Percentiles rank a stretch among this genome's conserved stretches.
These are phyloP conservation scores for Candida xyloterini DNA, from an alignment of 805 yeast species.

Conservation along the genomic window DNA sequence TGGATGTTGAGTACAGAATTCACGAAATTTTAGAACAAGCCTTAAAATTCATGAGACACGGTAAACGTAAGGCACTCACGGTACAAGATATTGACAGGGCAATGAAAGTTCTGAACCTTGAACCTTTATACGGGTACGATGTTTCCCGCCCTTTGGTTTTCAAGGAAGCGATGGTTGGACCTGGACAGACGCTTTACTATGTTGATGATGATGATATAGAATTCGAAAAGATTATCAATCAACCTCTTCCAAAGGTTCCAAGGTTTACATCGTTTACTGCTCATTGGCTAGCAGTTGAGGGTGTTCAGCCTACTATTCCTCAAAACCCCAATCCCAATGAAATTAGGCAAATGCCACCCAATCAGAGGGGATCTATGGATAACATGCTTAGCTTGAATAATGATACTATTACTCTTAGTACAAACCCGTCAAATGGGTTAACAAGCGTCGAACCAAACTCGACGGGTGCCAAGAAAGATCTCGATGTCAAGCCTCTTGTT, in stretches of 20 bases:
- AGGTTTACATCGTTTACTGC: conserved; percentile 90
- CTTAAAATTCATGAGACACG: conserved; percentile 90
- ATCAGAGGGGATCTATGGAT: conserved; percentile 78
- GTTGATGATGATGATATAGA: conserved; percentile 91
- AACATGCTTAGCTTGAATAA: conserved; percentile 54
- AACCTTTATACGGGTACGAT: conserved; percentile 90
- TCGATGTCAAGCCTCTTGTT: conserved; percentile 80
- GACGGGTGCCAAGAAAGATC: conserved; percentile 40
- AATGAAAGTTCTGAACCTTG: conserved; percentile 80
- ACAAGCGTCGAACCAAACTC: conserved; percentile 28
- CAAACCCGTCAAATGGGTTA: conserved; percentile 29
- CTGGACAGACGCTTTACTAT: conserved; percentile 91
- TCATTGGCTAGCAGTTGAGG: conserved; percentile 97
- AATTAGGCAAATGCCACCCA: conserved; percentile 72
- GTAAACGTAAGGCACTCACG: conserved; percentile 76
- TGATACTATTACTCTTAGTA: conserved; percentile 34
- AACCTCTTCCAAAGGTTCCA: conserved; percentile 94
- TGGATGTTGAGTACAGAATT: conserved; percentile 98
- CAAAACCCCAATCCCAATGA: conserved; percentile 89
- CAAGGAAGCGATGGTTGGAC: conserved; percentile 83
- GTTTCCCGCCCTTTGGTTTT: conserved; percentile 67
- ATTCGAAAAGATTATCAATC: conserved; percentile 88
- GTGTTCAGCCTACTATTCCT: conserved; percentile 96
- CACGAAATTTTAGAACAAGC: conserved; percentile 96
- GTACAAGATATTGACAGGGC: conserved; percentile 83